A percentile compares a stretch with the other conserved stretches of the same genome.
Evolutionary conservation across 805 yeast genomes (phyloP).

Genomic region (Limtongia smithiae): DNA sequence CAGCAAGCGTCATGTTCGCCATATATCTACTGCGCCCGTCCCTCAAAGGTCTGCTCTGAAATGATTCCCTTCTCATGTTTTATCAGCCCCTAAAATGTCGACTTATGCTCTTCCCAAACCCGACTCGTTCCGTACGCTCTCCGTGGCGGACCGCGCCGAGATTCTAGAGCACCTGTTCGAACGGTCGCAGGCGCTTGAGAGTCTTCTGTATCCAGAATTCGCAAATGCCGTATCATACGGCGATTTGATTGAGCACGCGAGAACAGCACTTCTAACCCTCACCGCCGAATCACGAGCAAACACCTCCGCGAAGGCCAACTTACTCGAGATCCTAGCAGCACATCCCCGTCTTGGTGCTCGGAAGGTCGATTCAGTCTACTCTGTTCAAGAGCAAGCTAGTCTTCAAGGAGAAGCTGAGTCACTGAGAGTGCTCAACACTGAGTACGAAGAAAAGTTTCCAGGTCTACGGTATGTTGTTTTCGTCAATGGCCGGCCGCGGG

Average conservation of each 20-base stretch:
- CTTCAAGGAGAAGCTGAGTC: slow-evolving; percentile 49
- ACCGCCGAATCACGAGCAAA: slow-evolving; percentile 33
- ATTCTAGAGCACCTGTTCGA: slow-evolving; percentile 61
- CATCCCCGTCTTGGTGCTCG: slow-evolving; percentile 83
- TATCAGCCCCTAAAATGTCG: too few species aligned
- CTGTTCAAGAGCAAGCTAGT: slow-evolving; percentile 66
- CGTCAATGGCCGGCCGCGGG: slow-evolving; percentile 76
- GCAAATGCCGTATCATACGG: slow-evolving; percentile 31
- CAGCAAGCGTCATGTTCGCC: background rate
- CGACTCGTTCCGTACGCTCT: slow-evolving; percentile 8
- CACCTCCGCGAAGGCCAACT: slow-evolving; percentile 30
- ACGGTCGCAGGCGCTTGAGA: slow-evolving; percentile 52
- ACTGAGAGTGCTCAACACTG: slow-evolving; percentile 49
- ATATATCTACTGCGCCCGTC: too few species aligned
- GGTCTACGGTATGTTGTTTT: slow-evolving; percentile 83
- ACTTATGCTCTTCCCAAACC: slow-evolving; percentile 26
- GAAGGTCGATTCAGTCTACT: slow-evolving; percentile 54
- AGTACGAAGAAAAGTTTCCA: slow-evolving; percentile 62
- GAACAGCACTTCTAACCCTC: slow-evolving; percentile 41
- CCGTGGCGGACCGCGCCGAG: slow-evolving; percentile 36
- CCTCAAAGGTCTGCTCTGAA: background rate
- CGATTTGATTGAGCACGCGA: slow-evolving; percentile 47
- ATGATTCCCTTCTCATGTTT: too few species aligned
- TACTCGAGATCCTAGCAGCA: slow-evolving; percentile 64
- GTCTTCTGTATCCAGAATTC: slow-evolving; percentile 37